Evolutionary conservation across 371 early-diverging fungal genomes (phyloP), one percentile per base, ranked within the genome.

Genomic region (Entomophthora muscae): DNA sequence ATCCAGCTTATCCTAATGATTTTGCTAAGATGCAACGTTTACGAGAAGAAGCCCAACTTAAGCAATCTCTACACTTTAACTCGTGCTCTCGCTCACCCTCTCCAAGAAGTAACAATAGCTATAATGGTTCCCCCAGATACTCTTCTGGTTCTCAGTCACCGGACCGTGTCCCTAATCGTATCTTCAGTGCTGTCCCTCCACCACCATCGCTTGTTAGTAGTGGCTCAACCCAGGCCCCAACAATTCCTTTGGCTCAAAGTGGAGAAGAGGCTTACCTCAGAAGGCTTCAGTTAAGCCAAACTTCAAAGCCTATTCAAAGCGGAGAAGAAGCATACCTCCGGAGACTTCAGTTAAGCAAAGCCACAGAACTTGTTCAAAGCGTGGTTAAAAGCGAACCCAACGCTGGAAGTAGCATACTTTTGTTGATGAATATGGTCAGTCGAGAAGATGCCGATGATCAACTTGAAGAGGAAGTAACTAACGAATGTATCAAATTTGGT

Each of bases 401-500:
- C 55, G n/a, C n/a, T n/a, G n/a, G n/a, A 54, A 54, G 23, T 7
- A 54, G 27, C 2, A 12, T 66, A n/a, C 32, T 53, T 23, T 21
- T 55, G 52, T 33, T 62, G 22, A 5, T 32, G 3, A 53, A 24
- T 64, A 7, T 51, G 78, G 81, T 87, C 13, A 78, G 80, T 1
- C 81, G 83, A 29, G 86, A 84, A 3, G 83, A 86, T 57, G 80
- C 83, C 2, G 90, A 90, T 66, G 82, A 83, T 61, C 73, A 75
- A 53, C 68, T 90, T 3, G 80, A 85, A 66, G 78, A 81, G 23
- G 90, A 90, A 70, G 86, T 87, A 24, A 78, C 81, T 1, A 83
- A 81, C 10, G 90, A 90, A 68, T 87, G 86, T 64, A 71, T 75
- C 27, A 84, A 84, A 66, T 90, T 80, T 61, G 90, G 90, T 0